Evolutionary conservation across 2,329 filamentous ascomycete genomes (phyloP), one percentile per base, ranked within the genome.

Genomic region (Alternaria tenuissima): DNA sequence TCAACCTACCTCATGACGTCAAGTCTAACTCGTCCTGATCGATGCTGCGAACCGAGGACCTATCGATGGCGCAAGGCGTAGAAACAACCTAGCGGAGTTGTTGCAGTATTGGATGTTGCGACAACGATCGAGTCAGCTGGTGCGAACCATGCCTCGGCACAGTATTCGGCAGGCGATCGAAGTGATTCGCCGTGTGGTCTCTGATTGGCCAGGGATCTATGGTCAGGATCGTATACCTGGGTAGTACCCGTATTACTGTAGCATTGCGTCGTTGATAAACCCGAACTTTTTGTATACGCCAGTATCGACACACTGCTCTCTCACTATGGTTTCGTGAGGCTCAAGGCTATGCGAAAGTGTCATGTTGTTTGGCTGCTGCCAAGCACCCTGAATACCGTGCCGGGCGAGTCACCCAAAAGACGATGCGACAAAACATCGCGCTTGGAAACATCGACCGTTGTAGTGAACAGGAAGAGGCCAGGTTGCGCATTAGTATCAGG

Each of bases 101-200:
- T 47, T 55, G 42, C 52, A 28, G 41, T 47, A 54, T 39, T n/a
- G 24, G 52, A 24, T 20, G 22, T 43, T 6, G 32, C 14, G 22
- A 38, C 8, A 12, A 36, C 30, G 18, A 12, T 48, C 46, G 28
- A 36, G 46, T 34, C 36, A 49, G 46, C 46, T 36, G 20, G 30
- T 14, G 20, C 22, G 34, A 34, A 49, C 20, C 20, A 5, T 49
- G 30, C 32, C 18, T 24, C 20, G 46, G 34, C 34, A 49, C 39
- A 42, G 4, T 16, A 20, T 42, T 42, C 12, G 20, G 39, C 12
- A 24, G 20, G 18, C 39, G 12, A 14, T 11, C 39, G 9, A 5
- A 22, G 9, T 7, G n/a, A n/a, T 22, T 2, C 38, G 20, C 11
- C 7, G 36, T n/a, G 0, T 39, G 36, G 4, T 41, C 9, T 22